phyloP scores from a whole-genome alignment of 2,329 filamentous ascomycete genomes.

The Endoconidiophora laricicola region DNA sequence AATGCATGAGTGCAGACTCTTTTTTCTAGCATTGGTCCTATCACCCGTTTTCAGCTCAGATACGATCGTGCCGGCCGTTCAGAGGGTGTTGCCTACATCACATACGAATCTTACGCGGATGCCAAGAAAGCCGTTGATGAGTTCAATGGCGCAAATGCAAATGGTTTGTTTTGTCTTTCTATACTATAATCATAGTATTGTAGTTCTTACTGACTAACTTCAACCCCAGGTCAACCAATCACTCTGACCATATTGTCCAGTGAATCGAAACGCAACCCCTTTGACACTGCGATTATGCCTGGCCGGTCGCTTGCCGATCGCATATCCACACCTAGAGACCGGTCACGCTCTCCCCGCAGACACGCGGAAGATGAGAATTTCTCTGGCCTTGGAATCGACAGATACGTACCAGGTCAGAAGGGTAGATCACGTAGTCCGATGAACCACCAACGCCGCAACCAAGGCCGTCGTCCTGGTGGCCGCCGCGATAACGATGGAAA shows the following conservation, averaged over 20 bases:
- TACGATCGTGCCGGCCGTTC: conserved; percentile 85
- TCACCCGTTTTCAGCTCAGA: conserved; percentile 50
- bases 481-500: conserved; percentile 25
- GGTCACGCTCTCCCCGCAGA: conserved; percentile 40
- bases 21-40: conserved; percentile 60
- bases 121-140: conserved; percentile 60
- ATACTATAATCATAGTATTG: conserved; percentile 3
- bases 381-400: conserved; percentile 53
- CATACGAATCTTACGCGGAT: conserved; percentile 54
- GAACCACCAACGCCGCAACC: conserved; percentile 17
- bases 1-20: conserved; percentile 23
- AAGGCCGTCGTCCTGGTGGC: conserved; percentile 34
- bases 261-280: conserved; percentile 35
- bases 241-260: conserved; percentile 48
- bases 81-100: conserved; percentile 69
- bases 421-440: conserved; percentile 40
- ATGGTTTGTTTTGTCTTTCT: conserved; percentile 32
- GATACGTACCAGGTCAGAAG: conserved; percentile 51
- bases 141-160: conserved; percentile 81
- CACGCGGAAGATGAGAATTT: conserved; percentile 38
- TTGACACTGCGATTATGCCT: conserved; percentile 38
- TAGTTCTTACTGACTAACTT: background rate
- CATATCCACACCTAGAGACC: conserved; percentile 42
- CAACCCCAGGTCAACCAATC: conserved; percentile 54
- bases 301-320: conserved; percentile 43